Evolutionary conservation across 2,329 filamentous ascomycete species (phyloP), one percentile per base, ranked within the genome.

Genomic region (Fusarium siculi): DNA sequence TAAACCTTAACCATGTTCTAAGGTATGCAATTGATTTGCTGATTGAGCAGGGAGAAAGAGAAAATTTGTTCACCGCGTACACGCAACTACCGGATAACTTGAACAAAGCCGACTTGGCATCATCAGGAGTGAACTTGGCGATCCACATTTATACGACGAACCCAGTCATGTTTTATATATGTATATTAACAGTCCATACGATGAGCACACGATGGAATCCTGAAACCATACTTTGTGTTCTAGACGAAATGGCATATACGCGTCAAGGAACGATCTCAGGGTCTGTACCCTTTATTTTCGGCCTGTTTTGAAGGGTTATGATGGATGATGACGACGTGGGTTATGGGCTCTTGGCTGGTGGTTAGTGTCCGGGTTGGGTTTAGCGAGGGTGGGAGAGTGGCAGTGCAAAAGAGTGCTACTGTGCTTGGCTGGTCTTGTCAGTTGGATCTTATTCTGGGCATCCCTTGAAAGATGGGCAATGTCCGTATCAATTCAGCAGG

Each of bases 81-180:
- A 19, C n/a, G 49, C 32, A 58, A 58, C 39, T 61, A 67, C 63
- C 64, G 64, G 63, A 67, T 67, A 67, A 61, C 46, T 23, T 32
- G 42, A 32, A 28, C 19, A 46, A 30, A 66, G 64, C 64, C 64
- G 64, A 61, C 64, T 67, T 67, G 64, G 64, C 64, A 50, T 50
- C 28, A 25, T 52, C 39, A 50, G 18, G 44, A 67, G 16, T 12
- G 52, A 28, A 25, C 63, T 67, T 67, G 64, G 64, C 64, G 64
- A 32, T 60, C 64, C 64, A 67, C 64, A 61, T 36, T 53, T 67
- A 36, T 67, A 67, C 64, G 64, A 67, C 10, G 11, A 67, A 53
- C 64, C 64, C 63, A 67, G 63, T 67, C 53, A 67, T 14, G 11
- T n/a, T 34, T 34, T 30, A 4, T 4, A 9, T 23, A n/a, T 19